Percentiles rank a stretch among this genome's conserved stretches.
Evolutionary conservation across 1,139 yeast species (phyloP).

Genomic region (Pichia inconspicua): DNA sequence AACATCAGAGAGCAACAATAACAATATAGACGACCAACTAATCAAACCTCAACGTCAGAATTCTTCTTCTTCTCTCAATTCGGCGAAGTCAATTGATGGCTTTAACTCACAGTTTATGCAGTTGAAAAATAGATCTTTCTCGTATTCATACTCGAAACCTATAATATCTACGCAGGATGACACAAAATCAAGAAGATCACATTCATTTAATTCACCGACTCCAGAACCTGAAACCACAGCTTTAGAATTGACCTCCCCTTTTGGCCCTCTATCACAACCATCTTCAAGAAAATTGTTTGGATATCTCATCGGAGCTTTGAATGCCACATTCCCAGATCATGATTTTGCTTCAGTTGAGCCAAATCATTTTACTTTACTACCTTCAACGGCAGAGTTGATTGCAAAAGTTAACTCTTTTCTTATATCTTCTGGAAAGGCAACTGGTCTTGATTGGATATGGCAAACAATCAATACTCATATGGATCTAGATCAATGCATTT

Average conservation of each 20-base stretch:
- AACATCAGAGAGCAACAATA: constrained; percentile 1
- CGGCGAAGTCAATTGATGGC: constrained; percentile 11
- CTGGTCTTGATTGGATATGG: constrained; percentile 69
- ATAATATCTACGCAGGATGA: constrained; percentile 10
- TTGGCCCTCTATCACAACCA: constrained; percentile 82
- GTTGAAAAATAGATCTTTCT: constrained; percentile 25
- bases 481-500: constrained; percentile 69
- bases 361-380: constrained; percentile 60
- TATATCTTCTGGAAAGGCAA: constrained; percentile 63
- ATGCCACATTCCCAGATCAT: constrained; percentile 92
- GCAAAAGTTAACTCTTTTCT: constrained; percentile 73
- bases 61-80: constrained; percentile 12
- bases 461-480: constrained; percentile 79
- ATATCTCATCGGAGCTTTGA: constrained; percentile 79
- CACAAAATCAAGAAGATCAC: constrained; percentile 12
- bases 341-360: constrained; percentile 88
- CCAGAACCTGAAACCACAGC: constrained; percentile 18
- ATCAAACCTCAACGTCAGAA: constrained; percentile 10
- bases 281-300: constrained; percentile 87
- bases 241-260: constrained; percentile 52
- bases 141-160: constrained; percentile 23
- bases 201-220: constrained; percentile 23
- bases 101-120: constrained; percentile 25
- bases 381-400: constrained; percentile 46
- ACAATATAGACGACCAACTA: constrained; percentile 4